Evolutionary conservation across 2,329 filamentous ascomycete genomes (phyloP).

Genomic region (Periconia macrospinosa): DNA sequence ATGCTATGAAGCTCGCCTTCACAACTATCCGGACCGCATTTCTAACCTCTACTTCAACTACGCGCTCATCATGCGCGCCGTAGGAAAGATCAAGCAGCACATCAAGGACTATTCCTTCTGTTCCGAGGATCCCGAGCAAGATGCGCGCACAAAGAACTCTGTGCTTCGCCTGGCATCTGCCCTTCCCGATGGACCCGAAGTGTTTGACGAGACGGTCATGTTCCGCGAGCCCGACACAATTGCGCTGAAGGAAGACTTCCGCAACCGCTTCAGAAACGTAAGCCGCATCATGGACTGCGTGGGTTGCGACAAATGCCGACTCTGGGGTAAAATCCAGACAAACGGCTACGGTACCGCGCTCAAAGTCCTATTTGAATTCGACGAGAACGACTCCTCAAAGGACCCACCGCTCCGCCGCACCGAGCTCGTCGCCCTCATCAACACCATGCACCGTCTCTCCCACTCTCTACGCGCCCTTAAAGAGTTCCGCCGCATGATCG

Average conservation of each 20-base stretch:
- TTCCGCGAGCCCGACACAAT: conserved; percentile 74
- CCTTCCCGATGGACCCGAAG: conserved; percentile 68
- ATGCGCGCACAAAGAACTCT: conserved; percentile 77
- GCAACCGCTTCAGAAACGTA: conserved; percentile 94
- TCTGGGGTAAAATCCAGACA: conserved; percentile 97
- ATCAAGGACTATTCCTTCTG: conserved; percentile 89
- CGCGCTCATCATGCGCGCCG: conserved; percentile 86
- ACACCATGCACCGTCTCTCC: conserved; percentile 86
- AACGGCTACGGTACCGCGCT: conserved; percentile 92
- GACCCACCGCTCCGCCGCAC: conserved; percentile 79
- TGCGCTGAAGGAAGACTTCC: conserved; percentile 93
- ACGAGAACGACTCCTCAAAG: conserved; percentile 64
- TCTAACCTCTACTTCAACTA: conserved; percentile 99
- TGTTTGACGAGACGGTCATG: conserved; percentile 96
- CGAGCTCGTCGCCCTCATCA: conserved; percentile 91
- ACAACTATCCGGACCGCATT: conserved; percentile 83
- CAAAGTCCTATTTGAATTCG: conserved; percentile 95
- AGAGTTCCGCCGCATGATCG: conserved; percentile 65
- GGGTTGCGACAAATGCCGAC: conserved; percentile 95
- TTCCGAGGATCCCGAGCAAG: conserved; percentile 78
- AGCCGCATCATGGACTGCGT: conserved; percentile 98
- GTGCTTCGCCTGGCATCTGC: conserved; percentile 74
- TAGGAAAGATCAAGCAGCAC: conserved; percentile 85
- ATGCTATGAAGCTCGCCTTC: conserved; percentile 87
- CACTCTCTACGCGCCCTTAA: conserved; percentile 76